Conservation (phyloP, 2,329 filamentous ascomycete genomes). For the Moelleriella libera region DNA sequence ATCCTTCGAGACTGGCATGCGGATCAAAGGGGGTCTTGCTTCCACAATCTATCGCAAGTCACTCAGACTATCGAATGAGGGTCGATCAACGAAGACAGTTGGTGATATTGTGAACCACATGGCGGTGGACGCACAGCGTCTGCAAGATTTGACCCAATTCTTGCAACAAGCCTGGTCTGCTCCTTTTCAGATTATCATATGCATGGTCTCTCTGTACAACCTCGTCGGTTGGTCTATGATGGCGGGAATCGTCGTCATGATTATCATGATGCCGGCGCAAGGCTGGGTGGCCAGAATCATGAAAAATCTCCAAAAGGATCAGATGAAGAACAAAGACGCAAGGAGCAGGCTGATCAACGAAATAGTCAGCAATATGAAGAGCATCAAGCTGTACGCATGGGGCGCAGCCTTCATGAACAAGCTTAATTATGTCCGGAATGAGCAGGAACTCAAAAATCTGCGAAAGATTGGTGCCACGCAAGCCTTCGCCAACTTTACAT, state of each 20-base stretch:
- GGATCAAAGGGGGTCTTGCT: constrained; percentile 81
- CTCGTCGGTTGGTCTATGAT: constrained; percentile 94
- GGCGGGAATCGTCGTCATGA: constrained; percentile 86
- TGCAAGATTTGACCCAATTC: constrained; percentile 91
- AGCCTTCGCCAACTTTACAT: constrained; percentile 92
- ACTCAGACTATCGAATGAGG: constrained; percentile 82
- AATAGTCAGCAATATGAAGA: constrained; percentile 99
- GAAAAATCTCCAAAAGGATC: constrained; percentile 85
- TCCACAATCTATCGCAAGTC: constrained; percentile 90
- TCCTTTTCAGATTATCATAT: constrained; percentile 89
- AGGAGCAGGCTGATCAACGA: constrained; percentile 90
- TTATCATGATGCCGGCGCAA: constrained; percentile 94
- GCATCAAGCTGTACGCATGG: constrained; percentile 98
- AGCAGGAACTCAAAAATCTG: constrained; percentile 86
- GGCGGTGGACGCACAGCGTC: constrained; percentile 91
- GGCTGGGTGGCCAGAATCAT: constrained; percentile 83
- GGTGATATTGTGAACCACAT: constrained; percentile 99
- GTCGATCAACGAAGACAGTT: constrained; percentile 74
- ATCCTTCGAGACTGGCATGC: constrained; percentile 91
- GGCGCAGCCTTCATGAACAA: constrained; percentile 95
- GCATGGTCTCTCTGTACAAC: constrained; percentile 91
- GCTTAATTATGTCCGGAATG: constrained; percentile 89
- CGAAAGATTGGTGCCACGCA: constrained; percentile 92
- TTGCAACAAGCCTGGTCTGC: constrained; percentile 94
- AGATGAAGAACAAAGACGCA: constrained; percentile 99